Evolutionary conservation across 257 asterid species (phyloP).

Genomic region (Coffea canephora): DNA sequence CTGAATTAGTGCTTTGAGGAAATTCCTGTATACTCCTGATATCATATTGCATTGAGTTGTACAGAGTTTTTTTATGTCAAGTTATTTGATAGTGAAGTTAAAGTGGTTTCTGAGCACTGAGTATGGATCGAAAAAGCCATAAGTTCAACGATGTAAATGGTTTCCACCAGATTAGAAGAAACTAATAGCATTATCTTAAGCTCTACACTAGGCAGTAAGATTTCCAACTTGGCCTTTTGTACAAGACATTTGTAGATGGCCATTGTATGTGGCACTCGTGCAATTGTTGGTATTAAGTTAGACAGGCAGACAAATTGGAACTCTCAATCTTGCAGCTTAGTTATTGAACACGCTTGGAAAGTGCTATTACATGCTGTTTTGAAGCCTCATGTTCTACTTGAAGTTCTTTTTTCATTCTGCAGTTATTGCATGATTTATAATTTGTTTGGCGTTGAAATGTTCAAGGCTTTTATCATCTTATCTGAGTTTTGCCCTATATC

Average conservation of each 20-base stretch:
- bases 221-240: not conserved
- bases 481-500: not conserved
- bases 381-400: too few relatives aligned
- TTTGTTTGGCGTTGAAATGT: not conserved
- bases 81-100: not conserved
- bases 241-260: not conserved
- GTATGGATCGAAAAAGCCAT: not conserved
- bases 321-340: not conserved
- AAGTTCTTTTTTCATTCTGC: not conserved
- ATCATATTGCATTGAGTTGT: not conserved
- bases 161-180: not conserved
- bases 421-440: not conserved
- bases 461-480: not conserved
- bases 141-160: not conserved
- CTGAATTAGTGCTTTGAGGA: not conserved
- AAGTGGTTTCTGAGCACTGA: not conserved
- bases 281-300: not conserved
- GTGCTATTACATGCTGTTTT: not conserved
- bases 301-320: not conserved
- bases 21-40: not conserved
- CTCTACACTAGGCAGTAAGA: not conserved
- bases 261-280: not conserved
- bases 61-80: not conserved
- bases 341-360: not conserved
- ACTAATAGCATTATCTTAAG: not conserved